Evolutionary conservation across 2,329 filamentous ascomycete genomes (phyloP).

Genomic region (Penicillium vulpinum): DNA sequence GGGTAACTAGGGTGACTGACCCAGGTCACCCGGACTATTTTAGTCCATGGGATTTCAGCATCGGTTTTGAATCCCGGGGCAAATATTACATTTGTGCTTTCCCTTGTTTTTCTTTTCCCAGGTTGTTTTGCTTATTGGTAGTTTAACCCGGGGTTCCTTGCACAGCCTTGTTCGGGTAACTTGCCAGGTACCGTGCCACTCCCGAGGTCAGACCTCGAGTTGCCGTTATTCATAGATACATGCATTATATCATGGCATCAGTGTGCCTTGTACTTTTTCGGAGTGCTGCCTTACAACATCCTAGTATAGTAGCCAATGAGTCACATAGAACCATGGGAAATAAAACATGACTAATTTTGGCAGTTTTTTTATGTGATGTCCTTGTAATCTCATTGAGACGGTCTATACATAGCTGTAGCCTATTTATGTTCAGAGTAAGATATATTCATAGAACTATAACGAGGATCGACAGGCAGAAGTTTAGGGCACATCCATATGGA

Average conservation of each 20-base stretch:
- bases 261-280: background rate
- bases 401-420: background rate
- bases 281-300: background rate
- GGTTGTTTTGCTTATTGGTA: background rate
- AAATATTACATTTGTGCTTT: background rate
- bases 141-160: background rate
- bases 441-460: too few species aligned
- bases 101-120: background rate
- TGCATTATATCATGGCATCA: background rate
- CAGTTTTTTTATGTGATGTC: background rate
- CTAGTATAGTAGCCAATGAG: background rate
- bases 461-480: background rate
- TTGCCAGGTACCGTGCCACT: conserved; percentile 11
- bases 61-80: background rate
- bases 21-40: conserved; percentile 8
- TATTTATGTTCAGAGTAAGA: background rate
- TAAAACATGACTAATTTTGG: background rate
- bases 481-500: background rate
- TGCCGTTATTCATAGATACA: background rate
- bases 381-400: background rate
- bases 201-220: background rate
- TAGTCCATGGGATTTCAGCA: background rate
- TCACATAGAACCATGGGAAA: background rate
- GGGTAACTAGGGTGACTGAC: conserved; percentile 3
- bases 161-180: conserved; percentile 8